These are phyloP conservation scores for Aspergillus sp. DNA, from an alignment of 2,329 filamentous ascomycete genomes.

Conservation along the genomic window DNA sequence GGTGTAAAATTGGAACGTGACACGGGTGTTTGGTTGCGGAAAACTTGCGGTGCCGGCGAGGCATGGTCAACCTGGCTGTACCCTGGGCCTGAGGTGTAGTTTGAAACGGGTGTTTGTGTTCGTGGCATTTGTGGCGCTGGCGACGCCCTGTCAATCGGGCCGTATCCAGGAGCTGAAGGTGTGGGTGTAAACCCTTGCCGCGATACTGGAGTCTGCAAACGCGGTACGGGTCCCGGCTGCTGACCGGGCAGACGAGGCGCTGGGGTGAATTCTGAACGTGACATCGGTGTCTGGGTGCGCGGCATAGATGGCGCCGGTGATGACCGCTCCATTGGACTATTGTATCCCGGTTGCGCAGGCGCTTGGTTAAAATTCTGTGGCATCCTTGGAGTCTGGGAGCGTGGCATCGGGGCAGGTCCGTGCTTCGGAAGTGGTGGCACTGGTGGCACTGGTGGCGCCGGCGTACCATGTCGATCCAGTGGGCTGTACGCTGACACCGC, in stretches of 20 bases:
- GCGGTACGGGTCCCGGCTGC: not conserved
- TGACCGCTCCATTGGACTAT: not conserved
- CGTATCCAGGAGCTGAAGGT: not conserved
- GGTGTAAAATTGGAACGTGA: slow-evolving; percentile 15
- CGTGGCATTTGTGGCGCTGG: slow-evolving; percentile 5
- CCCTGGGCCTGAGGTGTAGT: not conserved
- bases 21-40: slow-evolving; percentile 16
- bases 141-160: not conserved
- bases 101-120: slow-evolving; percentile 13
- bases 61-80: not conserved
- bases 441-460: slow-evolving; percentile 26
- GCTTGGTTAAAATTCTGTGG: not conserved
- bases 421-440: slow-evolving; percentile 33
- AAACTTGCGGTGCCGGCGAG: not conserved
- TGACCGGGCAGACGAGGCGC: not conserved
- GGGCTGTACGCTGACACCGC: slow-evolving; percentile 38
- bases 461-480: slow-evolving; percentile 32
- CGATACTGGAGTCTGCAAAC: slow-evolving; percentile 1
- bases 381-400: slow-evolving; percentile 11
- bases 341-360: not conserved
- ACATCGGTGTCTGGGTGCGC: slow-evolving; percentile 11
- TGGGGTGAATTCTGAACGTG: not conserved
- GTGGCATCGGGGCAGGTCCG: slow-evolving; percentile 28
- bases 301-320: not conserved
- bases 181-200: not conserved